Percentiles rank a stretch among this genome's conserved stretches.
phyloP scores from a whole-genome alignment of 768 basidiomycete genomes.

The Rhodocollybia butyracea region DNA sequence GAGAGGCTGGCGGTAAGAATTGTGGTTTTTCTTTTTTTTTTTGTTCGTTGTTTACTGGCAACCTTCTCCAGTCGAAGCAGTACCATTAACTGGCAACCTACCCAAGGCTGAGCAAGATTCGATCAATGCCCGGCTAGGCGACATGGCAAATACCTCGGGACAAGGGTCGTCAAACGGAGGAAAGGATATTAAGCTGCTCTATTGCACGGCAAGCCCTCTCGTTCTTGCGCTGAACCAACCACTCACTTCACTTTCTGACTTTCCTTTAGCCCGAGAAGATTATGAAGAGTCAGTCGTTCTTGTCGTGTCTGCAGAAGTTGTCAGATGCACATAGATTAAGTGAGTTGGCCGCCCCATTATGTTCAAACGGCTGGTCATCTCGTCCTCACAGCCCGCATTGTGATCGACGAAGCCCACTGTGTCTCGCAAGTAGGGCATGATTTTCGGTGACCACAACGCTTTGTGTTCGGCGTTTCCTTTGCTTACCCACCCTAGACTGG shows the following conservation, averaged over 20 bases:
- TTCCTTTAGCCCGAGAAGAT: conserved; percentile 77
- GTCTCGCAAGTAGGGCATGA: conserved; percentile 81
- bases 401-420: conserved; percentile 90
- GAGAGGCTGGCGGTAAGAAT: conserved; percentile 59
- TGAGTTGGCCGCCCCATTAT: conserved; percentile 21
- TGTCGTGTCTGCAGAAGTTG: conserved; percentile 62
- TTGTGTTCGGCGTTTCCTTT: background rate
- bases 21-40: background rate
- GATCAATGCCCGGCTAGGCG: conserved; percentile 47
- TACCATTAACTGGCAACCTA: conserved; percentile 74
- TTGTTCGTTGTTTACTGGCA: no score
- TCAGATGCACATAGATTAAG: conserved; percentile 60
- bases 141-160: conserved; percentile 42
- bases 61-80: conserved; percentile 77
- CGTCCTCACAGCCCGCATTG: conserved; percentile 58
- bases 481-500: conserved; percentile 53
- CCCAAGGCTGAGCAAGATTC: conserved; percentile 46
- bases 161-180: conserved; percentile 19
- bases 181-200: conserved; percentile 68
- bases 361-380: background rate
- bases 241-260: background rate
- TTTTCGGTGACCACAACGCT: conserved; percentile 61
- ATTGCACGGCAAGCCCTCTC: conserved; percentile 78
- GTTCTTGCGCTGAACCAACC: background rate
- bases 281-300: conserved; percentile 69